These are phyloP conservation scores for Corniculantispora saksenae DNA, from an alignment of 2,329 filamentous ascomycete species.

Conservation along the genomic window DNA sequence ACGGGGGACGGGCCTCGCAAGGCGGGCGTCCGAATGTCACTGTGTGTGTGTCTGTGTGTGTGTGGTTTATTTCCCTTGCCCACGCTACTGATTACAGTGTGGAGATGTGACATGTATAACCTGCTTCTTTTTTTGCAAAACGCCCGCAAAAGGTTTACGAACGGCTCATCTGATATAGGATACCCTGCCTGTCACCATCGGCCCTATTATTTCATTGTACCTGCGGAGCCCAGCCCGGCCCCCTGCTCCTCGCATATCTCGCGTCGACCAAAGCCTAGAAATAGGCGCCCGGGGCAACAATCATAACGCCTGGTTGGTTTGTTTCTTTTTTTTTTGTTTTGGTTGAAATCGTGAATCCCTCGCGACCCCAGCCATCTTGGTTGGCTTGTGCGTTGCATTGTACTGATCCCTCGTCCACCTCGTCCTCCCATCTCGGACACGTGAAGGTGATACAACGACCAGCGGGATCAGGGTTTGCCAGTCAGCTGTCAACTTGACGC, in stretches of 20 bases:
- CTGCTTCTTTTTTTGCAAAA: neutral
- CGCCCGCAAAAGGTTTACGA: neutral
- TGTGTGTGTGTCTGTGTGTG: neutral
- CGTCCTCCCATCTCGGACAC: too few species aligned
- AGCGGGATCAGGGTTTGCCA: neutral
- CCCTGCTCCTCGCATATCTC: neutral
- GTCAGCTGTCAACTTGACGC: neutral
- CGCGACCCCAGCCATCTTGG: neutral
- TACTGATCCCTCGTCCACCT: neutral
- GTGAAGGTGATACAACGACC: neutral
- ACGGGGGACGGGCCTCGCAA: conserved; percentile 3
- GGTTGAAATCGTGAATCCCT: neutral
- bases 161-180: neutral
- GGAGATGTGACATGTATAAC: neutral
- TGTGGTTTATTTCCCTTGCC: neutral
- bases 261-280: neutral
- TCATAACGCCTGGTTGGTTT: neutral
- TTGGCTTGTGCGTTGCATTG: neutral
- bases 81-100: neutral
- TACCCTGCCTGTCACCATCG: neutral
- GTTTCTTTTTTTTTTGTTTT: neutral
- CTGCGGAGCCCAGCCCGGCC: neutral
- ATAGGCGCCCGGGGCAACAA: neutral
- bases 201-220: neutral
- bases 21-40: neutral